Conservation (phyloP, 257 asterid species). For the Solanum tacnaense region DNA sequence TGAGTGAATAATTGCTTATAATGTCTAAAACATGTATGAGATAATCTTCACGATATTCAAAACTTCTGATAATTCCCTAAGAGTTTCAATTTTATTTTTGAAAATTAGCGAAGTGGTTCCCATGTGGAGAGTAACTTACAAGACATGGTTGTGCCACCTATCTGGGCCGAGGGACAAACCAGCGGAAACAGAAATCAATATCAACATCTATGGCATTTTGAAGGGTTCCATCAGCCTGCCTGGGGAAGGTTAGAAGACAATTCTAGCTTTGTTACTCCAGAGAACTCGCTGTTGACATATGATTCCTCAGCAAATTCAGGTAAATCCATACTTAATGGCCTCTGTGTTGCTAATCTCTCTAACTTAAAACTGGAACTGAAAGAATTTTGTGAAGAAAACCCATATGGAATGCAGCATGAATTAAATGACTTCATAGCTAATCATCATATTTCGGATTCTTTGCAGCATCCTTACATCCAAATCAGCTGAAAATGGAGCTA, state of each 20-base stretch:
- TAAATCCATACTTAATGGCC: not conserved
- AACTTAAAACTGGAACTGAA: not conserved
- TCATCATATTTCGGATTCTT: not conserved
- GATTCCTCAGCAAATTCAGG: slow-evolving; percentile 72
- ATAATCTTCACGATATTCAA: not conserved
- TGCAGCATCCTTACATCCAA: slow-evolving; percentile 44
- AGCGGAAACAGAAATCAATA: slow-evolving; percentile 45
- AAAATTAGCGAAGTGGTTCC: slow-evolving; percentile 39
- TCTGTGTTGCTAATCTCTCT: not conserved
- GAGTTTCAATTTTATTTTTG: not conserved
- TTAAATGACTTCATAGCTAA: not conserved
- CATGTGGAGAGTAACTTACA: slow-evolving; percentile 33
- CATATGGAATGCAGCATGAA: not conserved
- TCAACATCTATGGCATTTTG: slow-evolving; percentile 52
- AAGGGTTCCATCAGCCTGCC: slow-evolving; percentile 47
- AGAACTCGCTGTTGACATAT: slow-evolving; percentile 51
- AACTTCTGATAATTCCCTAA: not conserved
- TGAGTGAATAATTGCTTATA: not conserved
- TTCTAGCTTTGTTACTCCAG: slow-evolving; percentile 47
- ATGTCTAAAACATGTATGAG: not conserved
- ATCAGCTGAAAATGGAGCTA: slow-evolving; percentile 64
- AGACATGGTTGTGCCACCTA: slow-evolving; percentile 42
- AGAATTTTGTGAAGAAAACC: not conserved
- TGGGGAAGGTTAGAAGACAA: slow-evolving; percentile 44
- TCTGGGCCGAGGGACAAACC: slow-evolving; percentile 54